phyloP scores from a whole-genome alignment of 2,329 filamentous ascomycete species.

The Colletotrichum destructivum region DNA sequence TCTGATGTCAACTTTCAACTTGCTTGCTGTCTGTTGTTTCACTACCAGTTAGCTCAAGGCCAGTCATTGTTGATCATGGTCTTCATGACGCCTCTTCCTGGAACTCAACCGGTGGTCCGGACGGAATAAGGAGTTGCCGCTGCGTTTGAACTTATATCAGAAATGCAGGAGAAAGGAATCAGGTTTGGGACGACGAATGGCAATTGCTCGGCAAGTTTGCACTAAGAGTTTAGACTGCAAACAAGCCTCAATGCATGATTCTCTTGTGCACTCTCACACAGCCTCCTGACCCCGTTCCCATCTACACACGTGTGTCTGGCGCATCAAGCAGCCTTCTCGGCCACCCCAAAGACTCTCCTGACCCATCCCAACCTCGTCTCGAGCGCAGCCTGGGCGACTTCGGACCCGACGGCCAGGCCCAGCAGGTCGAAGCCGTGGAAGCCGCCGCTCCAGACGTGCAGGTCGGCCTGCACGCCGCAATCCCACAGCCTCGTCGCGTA shows the following conservation, averaged over 20 bases:
- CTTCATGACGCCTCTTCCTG: too few relatives aligned
- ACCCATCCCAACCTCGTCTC: conserved; percentile 39
- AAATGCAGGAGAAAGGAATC: background rate
- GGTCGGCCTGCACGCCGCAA: conserved; percentile 58
- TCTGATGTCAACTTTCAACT: background rate
- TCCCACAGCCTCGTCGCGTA: conserved; percentile 54
- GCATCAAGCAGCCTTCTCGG: background rate
- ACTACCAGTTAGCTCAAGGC: too few relatives aligned
- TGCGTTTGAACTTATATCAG: background rate
- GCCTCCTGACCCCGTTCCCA: background rate
- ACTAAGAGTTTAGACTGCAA: too few relatives aligned
- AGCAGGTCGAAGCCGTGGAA: conserved; percentile 56
- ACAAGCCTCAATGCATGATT: background rate
- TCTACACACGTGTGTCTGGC: background rate
- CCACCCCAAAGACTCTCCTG: conserved; percentile 5
- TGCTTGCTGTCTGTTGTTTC: background rate
- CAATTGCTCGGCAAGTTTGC: background rate
- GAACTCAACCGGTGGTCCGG: conserved; percentile 30
- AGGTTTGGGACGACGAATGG: conserved; percentile 12
- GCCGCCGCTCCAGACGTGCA: conserved; percentile 60
- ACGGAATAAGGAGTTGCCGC: conserved; percentile 7
- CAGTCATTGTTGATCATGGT: background rate
- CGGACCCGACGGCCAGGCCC: conserved; percentile 28
- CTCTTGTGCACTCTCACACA: background rate
- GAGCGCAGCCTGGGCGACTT: conserved; percentile 26